These are phyloP conservation scores for Fusarium phyllophilum DNA, from an alignment of 2,329 filamentous ascomycete genomes.

Conservation along the genomic window DNA sequence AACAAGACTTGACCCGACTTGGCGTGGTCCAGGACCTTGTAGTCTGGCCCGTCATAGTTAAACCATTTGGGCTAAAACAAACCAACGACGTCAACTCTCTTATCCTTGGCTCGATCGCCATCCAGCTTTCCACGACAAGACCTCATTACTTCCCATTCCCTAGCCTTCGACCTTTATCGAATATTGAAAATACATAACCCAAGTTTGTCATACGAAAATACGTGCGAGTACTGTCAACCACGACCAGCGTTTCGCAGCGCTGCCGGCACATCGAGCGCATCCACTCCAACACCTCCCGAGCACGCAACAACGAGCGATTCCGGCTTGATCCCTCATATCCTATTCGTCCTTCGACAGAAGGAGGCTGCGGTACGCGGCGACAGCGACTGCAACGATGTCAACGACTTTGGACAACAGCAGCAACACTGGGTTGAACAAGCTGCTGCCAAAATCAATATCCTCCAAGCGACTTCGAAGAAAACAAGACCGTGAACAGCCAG, in stretches of 20 bases:
- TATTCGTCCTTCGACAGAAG: neutral
- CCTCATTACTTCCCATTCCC: neutral
- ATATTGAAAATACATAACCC: neutral
- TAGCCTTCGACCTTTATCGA: neutral
- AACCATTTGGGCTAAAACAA: slow-evolving; percentile 28
- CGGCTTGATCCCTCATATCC: neutral
- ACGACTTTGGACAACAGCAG: slow-evolving; percentile 40
- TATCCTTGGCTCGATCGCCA: slow-evolving; percentile 24
- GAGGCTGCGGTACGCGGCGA: neutral
- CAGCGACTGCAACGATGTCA: slow-evolving; percentile 3
- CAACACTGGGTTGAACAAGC: slow-evolving; percentile 58
- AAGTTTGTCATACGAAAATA: neutral
- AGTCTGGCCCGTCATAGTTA: slow-evolving; percentile 25
- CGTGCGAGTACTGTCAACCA: neutral
- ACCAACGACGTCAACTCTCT: slow-evolving; percentile 40
- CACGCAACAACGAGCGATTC: slow-evolving; percentile 12
- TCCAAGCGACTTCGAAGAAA: slow-evolving; percentile 61
- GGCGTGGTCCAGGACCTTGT: slow-evolving; percentile 16
- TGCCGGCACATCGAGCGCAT: slow-evolving; percentile 14
- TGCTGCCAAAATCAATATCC: slow-evolving; percentile 63
- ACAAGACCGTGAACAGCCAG: slow-evolving; percentile 53
- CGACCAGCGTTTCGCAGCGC: slow-evolving; percentile 7
- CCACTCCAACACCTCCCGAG: slow-evolving; percentile 21
- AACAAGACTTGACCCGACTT: slow-evolving; percentile 30
- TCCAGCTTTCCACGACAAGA: slow-evolving; percentile 15